Base-by-base conservation (phyloP, 2,329 filamentous ascomycete genomes). In the Ophiostoma triangulosporum region DNA sequence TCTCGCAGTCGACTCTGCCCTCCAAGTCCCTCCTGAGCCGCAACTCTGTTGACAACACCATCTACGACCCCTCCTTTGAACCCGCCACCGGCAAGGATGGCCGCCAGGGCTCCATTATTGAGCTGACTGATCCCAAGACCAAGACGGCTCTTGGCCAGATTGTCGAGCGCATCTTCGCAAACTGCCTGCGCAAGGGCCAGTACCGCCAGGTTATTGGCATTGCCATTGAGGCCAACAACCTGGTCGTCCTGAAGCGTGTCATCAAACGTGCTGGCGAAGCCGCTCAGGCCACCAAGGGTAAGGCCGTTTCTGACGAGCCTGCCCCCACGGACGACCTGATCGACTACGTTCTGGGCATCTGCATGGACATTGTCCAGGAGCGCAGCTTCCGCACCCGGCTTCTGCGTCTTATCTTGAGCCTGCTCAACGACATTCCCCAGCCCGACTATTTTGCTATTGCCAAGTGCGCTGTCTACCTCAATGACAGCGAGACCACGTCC, bases 371-470 rank as follows among this genome's bases (percentile, higher is more conserved):
- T 57, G 89, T 98, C 17, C 93, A 97, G 69, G 93, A 98, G 70
- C 81, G 91, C 52, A 83, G 83, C 48, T 79, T 97, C 64, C 82
- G 93, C 57, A 80, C 77, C 33, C 75, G 93, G 73, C 96, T 98
- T 52, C 70, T 98, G 56, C 84, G 86, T 62, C 76, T 98, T 46
- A 93, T 98, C 54, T 81, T 98, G n/a, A 87, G 91, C 56, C 80
- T 98, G n/a, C 76, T 98, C 35, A 95, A 86, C 70, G 88, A 94
- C 55, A 93, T 95, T 54, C 86, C 89, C 2, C 88, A 79, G 56
- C 93, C 93, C 0, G 93, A 98, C 66, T 97, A 95, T 69, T 98
- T 98, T 67, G 88, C 93, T 20, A 97, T 98, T 62, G 91, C 93
- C 50, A 95, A 94, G 69, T 98, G 93, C 63, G 93, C 95, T 29